Conservation (phyloP, 169 alveolate genomes). For the Besnoitia besnoiti region DNA sequence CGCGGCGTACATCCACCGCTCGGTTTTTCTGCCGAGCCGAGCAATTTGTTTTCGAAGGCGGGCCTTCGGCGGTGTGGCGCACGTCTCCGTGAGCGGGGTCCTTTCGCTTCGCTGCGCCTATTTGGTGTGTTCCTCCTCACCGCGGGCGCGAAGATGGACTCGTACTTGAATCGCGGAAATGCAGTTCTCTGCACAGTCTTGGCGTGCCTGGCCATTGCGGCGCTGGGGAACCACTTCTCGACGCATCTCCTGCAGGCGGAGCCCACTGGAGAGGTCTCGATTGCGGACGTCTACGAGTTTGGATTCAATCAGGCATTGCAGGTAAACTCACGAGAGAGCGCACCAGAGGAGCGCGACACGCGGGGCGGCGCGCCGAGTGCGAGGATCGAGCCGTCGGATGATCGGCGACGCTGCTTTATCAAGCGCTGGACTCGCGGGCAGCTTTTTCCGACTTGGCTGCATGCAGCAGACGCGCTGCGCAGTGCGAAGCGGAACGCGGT, state of each 20-base stretch:
- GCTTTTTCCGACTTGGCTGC: too few relatives aligned
- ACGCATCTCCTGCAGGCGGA: constrained; percentile 57
- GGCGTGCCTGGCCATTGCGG: constrained; percentile 66
- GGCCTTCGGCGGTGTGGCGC: too few relatives aligned
- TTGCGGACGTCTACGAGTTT: constrained; percentile 65
- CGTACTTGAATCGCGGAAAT: constrained; percentile 70
- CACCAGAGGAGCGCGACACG: not conserved
- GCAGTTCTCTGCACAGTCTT: constrained; percentile 71
- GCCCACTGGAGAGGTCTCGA: constrained; percentile 60
- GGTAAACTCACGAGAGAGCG: not conserved
- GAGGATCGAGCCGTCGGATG: not conserved
- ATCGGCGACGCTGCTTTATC: too few relatives aligned
- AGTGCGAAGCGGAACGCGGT: too few relatives aligned
- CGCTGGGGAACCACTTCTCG: constrained; percentile 69
- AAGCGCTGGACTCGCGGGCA: too few relatives aligned
- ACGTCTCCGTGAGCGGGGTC: too few relatives aligned
- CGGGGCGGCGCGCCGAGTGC: not conserved
- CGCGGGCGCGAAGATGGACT: constrained; percentile 74
- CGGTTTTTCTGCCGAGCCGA: too few relatives aligned
- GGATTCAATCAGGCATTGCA: constrained; percentile 68
- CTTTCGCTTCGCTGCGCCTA: too few relatives aligned
- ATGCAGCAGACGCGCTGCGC: too few relatives aligned
- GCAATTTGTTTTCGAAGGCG: too few relatives aligned
- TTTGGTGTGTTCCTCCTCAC: too few relatives aligned
- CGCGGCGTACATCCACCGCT: too few relatives aligned